Evolutionary conservation across 106 monocot genomes (phyloP), one percentile per base, ranked within the genome.

Genomic region (Allium sativum): DNA sequence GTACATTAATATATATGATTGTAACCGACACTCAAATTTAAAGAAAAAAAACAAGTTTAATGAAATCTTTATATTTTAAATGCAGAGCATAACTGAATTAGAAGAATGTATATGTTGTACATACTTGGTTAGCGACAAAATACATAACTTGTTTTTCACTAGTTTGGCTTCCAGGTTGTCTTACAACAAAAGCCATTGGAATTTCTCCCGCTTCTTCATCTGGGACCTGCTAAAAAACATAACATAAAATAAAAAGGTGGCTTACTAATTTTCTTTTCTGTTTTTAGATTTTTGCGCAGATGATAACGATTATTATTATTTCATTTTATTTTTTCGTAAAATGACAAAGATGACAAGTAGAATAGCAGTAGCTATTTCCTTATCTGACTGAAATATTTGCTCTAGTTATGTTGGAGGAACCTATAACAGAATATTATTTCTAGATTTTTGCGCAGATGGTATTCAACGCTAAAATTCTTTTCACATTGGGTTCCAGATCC

Each of bases 401-500:
- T 91, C 91, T 43, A 91, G 56, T 67, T 91, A 82, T 48, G 83
- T 83, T 18, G 91, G 91, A 48, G 91, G 78, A 6, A 88, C 88
- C 83, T 83, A n/a, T n/a, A n/a, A n/a, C n/a, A n/a, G n/a, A n/a
- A n/a, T n/a, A n/a, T n/a, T n/a, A n/a, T n/a, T n/a, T n/a, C n/a
- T n/a, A n/a, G n/a, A n/a, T n/a, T n/a, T n/a, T n/a, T n/a, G n/a
- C n/a, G n/a, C n/a, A n/a, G n/a, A n/a, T n/a, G n/a, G n/a, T n/a
- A n/a, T n/a, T n/a, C n/a, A n/a, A n/a, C n/a, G n/a, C n/a, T n/a
- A n/a, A n/a, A n/a, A n/a, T n/a, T n/a, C n/a, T n/a, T n/a, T n/a
- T n/a, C n/a, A n/a, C n/a, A n/a, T n/a, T n/a, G n/a, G n/a, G n/a
- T n/a, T n/a, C n/a, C n/a, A n/a, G n/a, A n/a, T n/a, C n/a, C n/a